Evolutionary conservation across 306 rosid species (phyloP).

Genomic region (Erythrophleum fordii): DNA sequence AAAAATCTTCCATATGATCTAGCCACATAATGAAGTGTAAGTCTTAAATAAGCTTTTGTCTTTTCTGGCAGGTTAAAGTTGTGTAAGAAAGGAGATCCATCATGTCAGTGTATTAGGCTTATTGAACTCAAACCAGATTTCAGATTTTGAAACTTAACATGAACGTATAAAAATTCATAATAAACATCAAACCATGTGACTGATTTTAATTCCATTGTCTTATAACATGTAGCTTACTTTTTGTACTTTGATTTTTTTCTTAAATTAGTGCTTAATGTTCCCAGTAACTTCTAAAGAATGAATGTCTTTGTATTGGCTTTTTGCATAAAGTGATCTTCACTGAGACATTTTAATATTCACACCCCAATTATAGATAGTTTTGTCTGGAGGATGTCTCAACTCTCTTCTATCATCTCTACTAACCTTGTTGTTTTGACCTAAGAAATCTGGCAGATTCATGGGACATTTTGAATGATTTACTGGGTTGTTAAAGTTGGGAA

Average conservation of each 20-base stretch:
- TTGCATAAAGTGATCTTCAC: neutral
- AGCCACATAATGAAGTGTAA: neutral
- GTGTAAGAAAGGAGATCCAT: conserved; percentile 93
- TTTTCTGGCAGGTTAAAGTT: conserved; percentile 68
- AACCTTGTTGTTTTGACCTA: neutral
- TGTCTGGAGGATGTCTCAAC: neutral
- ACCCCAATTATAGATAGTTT: neutral
- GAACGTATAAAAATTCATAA: no score
- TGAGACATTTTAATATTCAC: neutral
- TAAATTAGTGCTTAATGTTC: no score
- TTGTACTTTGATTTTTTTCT: conserved; percentile 5
- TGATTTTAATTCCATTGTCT: conserved; percentile 7
- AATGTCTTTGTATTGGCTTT: conserved; percentile 1
- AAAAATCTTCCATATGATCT: conserved; percentile 8
- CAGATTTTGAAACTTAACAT: no score
- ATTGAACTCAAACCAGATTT: neutral
- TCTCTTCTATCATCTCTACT: neutral
- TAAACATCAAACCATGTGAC: conserved; percentile 10
- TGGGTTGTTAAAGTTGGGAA: neutral
- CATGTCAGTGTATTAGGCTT: conserved; percentile 63
- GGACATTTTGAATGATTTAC: neutral
- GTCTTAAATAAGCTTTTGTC: conserved; percentile 9
- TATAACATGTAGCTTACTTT: conserved; percentile 9
- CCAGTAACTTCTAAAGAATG: neutral
- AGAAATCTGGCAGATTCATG: neutral